Evolutionary conservation across 305 asterid species (phyloP), one percentile per base, ranked within the genome.

Genomic region (Plantago rigida): DNA sequence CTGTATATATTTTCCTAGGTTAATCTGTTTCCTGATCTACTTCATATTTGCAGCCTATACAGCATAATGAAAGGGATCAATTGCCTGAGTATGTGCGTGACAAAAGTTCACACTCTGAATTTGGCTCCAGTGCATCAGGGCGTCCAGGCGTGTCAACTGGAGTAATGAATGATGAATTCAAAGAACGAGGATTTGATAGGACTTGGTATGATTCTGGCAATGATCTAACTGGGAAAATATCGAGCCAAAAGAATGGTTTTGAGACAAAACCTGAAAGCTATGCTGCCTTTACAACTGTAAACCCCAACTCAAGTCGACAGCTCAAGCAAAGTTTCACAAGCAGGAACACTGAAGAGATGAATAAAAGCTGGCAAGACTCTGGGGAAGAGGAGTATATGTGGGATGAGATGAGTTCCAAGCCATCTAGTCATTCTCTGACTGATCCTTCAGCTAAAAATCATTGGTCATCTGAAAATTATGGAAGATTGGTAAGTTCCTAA

Each of bases 381-480:
- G 99, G 86, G 79, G 99, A 88, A 80, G 96, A 90, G 77, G 96
- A 90, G 78, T 92, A 71, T 64, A 61, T 62, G 62, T 89, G 98
- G 99, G 94, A 85, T 47, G 97, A 83, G 56, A 76, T 86, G 74
- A 83, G 72, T 68, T 73, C 87, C 41, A 80, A 78, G 59, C 71
- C 73, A 44, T 57, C 69, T 31, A 5, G 39, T 31, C 39, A 31
- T 31, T 31, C 39, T 31, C 39, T 31, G 39, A 5, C 7, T 53
- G 79, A 67, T 70, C 66, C 72, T 70, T 69, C 82, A 24, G 75
- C 72, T 17, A 86, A 87, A 74, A 84, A 82, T 75, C 26, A 22
- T 22, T 80, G 92, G 89, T 61, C 75, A 24, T 71, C 84, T 67
- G 87, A 75, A 72, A 87, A 74, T 69, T 71, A 72, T 53, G 92